These are phyloP conservation scores for Salvia rosmarinus DNA, from an alignment of 257 asterid species.

Conservation along the genomic window DNA sequence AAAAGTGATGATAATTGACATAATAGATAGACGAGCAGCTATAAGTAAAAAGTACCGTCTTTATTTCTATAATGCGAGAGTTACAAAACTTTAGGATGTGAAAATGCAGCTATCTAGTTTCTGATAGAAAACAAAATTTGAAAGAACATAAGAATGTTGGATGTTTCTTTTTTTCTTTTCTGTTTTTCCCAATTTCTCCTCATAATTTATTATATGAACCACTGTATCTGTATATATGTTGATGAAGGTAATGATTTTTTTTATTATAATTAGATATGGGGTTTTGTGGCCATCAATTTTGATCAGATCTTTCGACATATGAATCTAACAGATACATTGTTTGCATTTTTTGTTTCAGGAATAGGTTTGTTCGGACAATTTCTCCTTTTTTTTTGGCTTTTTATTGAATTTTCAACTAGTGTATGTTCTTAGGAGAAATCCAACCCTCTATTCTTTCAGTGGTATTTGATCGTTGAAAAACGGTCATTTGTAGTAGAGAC, in stretches of 20 bases:
- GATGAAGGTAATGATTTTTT: not conserved
- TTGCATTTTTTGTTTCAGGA: slow-evolving; percentile 42
- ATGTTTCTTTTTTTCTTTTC: not conserved
- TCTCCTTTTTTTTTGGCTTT: not conserved
- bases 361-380: slow-evolving; percentile 24
- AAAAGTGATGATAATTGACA: not conserved
- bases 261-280: not conserved
- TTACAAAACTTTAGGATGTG: not conserved
- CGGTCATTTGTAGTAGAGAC: not conserved
- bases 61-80: not conserved
- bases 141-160: no score
- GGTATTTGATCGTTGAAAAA: not conserved
- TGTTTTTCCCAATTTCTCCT: not conserved
- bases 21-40: not conserved
- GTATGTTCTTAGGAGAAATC: not conserved
- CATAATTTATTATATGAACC: not conserved
- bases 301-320: not conserved
- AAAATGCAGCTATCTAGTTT: not conserved
- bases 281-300: not conserved
- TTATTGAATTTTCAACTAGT: not conserved
- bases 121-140: no score
- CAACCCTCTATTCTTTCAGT: not conserved
- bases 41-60: not conserved
- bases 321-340: slow-evolving; percentile 8
- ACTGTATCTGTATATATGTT: not conserved